Base-by-base conservation (phyloP, 2,329 filamentous ascomycete species). In the Aurifilum marmelostoma region DNA sequence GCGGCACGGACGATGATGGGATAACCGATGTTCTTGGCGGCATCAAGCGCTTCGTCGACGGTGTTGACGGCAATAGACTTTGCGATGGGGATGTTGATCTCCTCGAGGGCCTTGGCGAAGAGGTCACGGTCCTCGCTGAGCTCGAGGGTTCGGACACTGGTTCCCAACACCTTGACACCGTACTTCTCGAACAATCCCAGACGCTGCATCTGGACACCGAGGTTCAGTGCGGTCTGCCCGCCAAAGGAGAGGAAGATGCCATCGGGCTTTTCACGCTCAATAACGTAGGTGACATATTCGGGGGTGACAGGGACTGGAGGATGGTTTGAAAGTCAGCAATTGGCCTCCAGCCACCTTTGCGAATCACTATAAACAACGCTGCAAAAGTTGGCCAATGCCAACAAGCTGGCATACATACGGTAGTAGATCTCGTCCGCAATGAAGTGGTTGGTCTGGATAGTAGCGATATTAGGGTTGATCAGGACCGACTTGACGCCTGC, bases 401-500 rank as follows among this genome's bases (percentile, higher is more conserved):
- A 2, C 2, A 29, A 14, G 39, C 37, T 39, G 5, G 37, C 58
- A 37, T 29, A 69, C 67, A 32, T 71, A 71, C 69, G 91, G 82
- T 97, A 98, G 87, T 98, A 98, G 77, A 98, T 92, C 83, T 98
- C 94, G 79, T 98, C 95, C 77, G 94, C 94, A 78, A 98, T 91
- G 77, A 91, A 91, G 86, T 98, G 95, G 80, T 97, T 94, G 75
- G 95, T 98, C 83, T 98, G 95, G 77, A 98, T 98, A 69, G 96
- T 98, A 71, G 95, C 95, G 79, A 98, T 98, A 80, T 98, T 98
- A 76, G 95, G 95, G 83, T 98, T 98, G 80, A 98, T 94, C 73
- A 98, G 89, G 67, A 98, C 92, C 12, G 95, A 97, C 74, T 90
- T 83, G 71, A 98, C 92, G 71, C 93, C 93, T 72, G 94, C 95